These are phyloP conservation scores for Cryptococcus deneoformans DNA, from an alignment of 1,284 basidiomycete species.

Conservation along the genomic window DNA sequence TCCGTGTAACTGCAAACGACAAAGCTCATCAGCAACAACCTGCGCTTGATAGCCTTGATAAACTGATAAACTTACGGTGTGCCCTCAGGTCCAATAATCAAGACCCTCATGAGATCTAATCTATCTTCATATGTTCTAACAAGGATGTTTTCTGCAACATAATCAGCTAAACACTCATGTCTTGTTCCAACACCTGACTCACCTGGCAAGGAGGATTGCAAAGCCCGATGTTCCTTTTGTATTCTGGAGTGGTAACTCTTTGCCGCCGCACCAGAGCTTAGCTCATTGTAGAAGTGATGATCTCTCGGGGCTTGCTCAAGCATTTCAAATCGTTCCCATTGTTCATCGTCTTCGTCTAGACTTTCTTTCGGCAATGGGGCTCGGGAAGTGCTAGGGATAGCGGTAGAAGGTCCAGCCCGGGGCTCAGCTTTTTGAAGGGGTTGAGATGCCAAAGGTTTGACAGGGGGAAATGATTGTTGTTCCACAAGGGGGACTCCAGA, in stretches of 20 bases:
- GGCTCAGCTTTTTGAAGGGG: neutral
- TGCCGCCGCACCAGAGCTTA: slow-evolving; percentile 58
- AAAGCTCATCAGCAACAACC: neutral
- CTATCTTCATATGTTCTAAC: slow-evolving; percentile 65
- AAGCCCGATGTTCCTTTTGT: slow-evolving; percentile 75
- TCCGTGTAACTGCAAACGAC: slow-evolving; percentile 62
- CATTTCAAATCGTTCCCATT: slow-evolving; percentile 74
- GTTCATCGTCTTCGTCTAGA: slow-evolving; percentile 17
- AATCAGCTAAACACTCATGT: slow-evolving; percentile 25
- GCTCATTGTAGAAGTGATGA: slow-evolving; percentile 66
- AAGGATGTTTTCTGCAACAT: slow-evolving; percentile 50
- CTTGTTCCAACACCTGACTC: slow-evolving; percentile 21
- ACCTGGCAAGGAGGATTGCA: slow-evolving; percentile 79
- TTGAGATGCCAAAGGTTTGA: neutral
- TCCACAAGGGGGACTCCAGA: no score
- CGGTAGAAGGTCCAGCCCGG: neutral
- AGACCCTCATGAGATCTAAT: slow-evolving; percentile 75
- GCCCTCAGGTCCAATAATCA: slow-evolving; percentile 90
- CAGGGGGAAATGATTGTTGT: no score
- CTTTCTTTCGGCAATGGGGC: neutral
- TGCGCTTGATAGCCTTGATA: neutral
- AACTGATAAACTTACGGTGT: slow-evolving; percentile 59
- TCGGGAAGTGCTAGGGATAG: neutral
- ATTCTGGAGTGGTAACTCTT: slow-evolving; percentile 71
- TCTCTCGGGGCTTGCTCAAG: slow-evolving; percentile 70